Evolutionary conservation across 768 basidiomycete genomes (phyloP).

Genomic region (Lactifluus pinguis): DNA sequence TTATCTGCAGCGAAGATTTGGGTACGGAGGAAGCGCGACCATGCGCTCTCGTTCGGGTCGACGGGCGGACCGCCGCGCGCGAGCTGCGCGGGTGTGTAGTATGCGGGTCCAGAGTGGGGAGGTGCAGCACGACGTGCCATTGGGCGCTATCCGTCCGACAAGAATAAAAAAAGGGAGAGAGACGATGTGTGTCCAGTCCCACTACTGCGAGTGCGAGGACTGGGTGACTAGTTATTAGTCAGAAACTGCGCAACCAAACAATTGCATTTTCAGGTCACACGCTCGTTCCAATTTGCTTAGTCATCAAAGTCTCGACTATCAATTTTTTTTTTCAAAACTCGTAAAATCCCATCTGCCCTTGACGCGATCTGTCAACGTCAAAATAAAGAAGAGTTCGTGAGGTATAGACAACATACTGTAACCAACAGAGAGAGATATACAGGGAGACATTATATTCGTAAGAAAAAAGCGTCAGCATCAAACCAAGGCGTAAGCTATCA

Average conservation of each 20-base stretch:
- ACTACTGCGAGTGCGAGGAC: not conserved
- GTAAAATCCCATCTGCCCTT: too few species aligned
- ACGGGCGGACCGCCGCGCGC: slow-evolving; percentile 32
- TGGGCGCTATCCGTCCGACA: not conserved
- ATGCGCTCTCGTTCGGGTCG: slow-evolving; percentile 56
- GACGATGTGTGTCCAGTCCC: too few species aligned
- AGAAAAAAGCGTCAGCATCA: not conserved
- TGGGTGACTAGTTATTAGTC: not conserved
- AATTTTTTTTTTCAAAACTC: too few species aligned
- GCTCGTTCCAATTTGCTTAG: not conserved
- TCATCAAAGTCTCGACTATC: not conserved
- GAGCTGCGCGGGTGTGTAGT: slow-evolving; percentile 39
- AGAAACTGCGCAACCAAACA: too few species aligned
- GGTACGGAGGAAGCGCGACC: slow-evolving; percentile 46
- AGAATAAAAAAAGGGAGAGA: too few species aligned
- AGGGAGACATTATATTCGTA: not conserved
- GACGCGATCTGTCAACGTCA: not conserved
- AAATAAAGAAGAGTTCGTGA: not conserved
- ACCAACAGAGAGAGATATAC: not conserved
- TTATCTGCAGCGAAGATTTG: slow-evolving; percentile 70
- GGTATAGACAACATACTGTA: not conserved
- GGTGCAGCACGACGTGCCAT: slow-evolving; percentile 70
- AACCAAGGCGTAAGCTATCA: slow-evolving; percentile 10
- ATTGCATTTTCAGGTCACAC: not conserved
- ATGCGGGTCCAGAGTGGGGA: slow-evolving; percentile 42